Base-by-base conservation (phyloP, 352 stramenopile genomes). In the Phytophthora kernoviae region DNA sequence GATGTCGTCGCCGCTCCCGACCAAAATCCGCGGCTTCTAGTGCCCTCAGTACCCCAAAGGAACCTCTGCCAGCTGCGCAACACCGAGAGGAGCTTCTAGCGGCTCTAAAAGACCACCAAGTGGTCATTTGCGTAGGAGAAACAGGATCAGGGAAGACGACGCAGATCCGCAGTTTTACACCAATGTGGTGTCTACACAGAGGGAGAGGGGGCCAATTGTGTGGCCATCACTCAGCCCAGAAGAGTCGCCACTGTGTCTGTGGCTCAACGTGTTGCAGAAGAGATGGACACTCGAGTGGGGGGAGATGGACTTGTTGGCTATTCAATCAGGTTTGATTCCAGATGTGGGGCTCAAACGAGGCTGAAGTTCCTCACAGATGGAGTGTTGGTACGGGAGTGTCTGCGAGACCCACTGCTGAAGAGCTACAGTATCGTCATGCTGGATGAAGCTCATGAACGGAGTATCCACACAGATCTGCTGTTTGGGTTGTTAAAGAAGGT, bases 401-500 rank as follows among this genome's bases (percentile, higher is more conserved):
- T 96, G 15, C 47, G 44, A 8, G 90, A 98, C 58, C 81, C 84
- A 14, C 58, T 87, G 45, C 77, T 97, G 17, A 54, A 34, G 9
- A 68, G 75, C 17, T 98, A 98, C 74, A 84, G 70, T 22, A 79
- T 93, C 46, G 83, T 98, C 20, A 96, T 98, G 77, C 81, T 98
- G 51, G 95, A 95, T 66, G 98, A 99, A 81, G 97, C 97, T 8
- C 98, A 99, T 69, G 98, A 99, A 75, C 85, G 97, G 20, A 98
- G 83, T 65, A 84, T 99, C 9, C 92, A 99, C 75, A 99, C 97
- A 10, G 98, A 99, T 68, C 89, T 99, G 4, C 73, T 99, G 6
- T 98, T 99, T 71, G 97, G 96, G 77, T 59, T 97, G 21, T 72
- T 98, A 30, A 90, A 94, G 56, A 72, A 87, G 39, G 93, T 96